Conservation (phyloP, 2,329 filamentous ascomycete species). For the Cladosporium sp. region DNA sequence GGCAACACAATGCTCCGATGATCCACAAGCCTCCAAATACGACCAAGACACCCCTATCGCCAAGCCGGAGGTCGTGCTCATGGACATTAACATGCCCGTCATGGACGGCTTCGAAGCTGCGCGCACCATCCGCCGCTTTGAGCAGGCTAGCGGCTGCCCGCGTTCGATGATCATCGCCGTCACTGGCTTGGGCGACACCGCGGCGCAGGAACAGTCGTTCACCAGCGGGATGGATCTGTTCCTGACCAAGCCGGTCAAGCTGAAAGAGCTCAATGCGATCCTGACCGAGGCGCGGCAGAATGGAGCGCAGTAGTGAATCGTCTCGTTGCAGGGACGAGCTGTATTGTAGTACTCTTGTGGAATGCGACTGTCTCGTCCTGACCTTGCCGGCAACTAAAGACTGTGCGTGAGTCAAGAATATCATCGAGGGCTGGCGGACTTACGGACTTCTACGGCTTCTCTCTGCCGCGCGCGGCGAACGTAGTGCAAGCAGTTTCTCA, state of each 20-base stretch:
- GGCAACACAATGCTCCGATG: no score
- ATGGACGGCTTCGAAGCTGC: slow-evolving; percentile 31
- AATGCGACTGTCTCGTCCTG: no score
- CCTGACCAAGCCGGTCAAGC: slow-evolving; percentile 27
- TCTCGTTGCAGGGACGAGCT: no score
- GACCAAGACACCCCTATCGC: background rate
- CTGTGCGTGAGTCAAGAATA: no score
- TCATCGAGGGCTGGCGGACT: no score
- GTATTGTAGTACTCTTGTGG: no score
- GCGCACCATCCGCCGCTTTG: slow-evolving; percentile 26
- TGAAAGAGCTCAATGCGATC: slow-evolving; percentile 32
- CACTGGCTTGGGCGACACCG: slow-evolving; percentile 17
- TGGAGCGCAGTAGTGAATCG: background rate
- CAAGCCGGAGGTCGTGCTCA: slow-evolving; percentile 39
- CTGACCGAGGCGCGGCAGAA: background rate
- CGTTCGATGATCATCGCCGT: slow-evolving; percentile 19
- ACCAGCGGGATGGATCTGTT: slow-evolving; percentile 27
- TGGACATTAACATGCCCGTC: slow-evolving; percentile 37
- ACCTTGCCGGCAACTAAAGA: no score
- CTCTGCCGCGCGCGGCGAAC: no score
- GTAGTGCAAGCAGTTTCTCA: no score
- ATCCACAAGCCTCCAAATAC: background rate
- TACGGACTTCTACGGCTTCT: no score
- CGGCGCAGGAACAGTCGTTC: slow-evolving; percentile 23
- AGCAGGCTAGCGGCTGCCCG: slow-evolving; percentile 19